Conservation (phyloP, 352 stramenopile genomes). For the Pythium scleroteichum region DNA sequence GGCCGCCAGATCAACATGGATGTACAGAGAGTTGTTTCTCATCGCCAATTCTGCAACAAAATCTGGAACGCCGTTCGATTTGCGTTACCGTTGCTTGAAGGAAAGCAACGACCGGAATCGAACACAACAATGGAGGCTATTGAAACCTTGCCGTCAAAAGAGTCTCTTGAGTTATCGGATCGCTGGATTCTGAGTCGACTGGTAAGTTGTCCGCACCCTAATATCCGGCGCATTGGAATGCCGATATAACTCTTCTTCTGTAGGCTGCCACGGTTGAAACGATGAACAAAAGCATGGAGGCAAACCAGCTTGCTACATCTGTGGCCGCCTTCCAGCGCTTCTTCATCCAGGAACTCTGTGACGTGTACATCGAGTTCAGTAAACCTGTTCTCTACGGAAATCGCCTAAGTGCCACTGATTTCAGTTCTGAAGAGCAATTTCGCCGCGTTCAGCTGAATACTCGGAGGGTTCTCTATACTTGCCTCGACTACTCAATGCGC, state of each 20-base stretch:
- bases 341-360: constrained; percentile 86
- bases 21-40: constrained; percentile 78
- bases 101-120: not conserved
- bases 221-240: not conserved
- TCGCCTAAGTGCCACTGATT: constrained; percentile 39
- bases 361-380: constrained; percentile 90
- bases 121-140: not conserved
- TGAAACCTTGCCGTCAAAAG: constrained; percentile 20
- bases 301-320: constrained; percentile 68
- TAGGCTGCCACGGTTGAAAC: constrained; percentile 36
- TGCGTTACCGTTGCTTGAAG: constrained; percentile 60
- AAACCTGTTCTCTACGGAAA: constrained; percentile 84
- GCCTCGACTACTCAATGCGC: constrained; percentile 94
- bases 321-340: constrained; percentile 77
- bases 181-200: constrained; percentile 87
- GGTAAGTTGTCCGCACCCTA: constrained; percentile 28
- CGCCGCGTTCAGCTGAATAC: constrained; percentile 75
- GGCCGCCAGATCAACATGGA: constrained; percentile 89
- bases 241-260: not conserved
- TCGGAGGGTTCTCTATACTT: constrained; percentile 93
- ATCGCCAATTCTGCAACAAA: constrained; percentile 90
- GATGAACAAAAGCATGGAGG: constrained; percentile 66
- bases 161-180: constrained; percentile 63
- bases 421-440: constrained; percentile 48
- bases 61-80: constrained; percentile 87